Conservation (phyloP, 2,329 filamentous ascomycete species). For the Berkeleyomyces rouxiae region DNA sequence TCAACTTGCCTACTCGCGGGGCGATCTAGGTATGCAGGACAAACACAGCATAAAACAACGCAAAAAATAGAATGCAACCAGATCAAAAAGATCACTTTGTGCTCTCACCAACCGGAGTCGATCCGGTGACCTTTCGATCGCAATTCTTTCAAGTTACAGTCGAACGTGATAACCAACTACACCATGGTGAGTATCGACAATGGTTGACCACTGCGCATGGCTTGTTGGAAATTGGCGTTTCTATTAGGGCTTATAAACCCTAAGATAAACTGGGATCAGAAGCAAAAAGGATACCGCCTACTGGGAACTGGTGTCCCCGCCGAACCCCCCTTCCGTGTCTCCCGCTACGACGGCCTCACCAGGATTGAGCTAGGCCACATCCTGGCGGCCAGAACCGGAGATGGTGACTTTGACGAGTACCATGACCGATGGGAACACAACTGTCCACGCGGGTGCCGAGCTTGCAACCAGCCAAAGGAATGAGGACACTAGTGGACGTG, state of each 20-base stretch:
- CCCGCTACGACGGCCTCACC: too few species aligned
- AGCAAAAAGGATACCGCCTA: too few species aligned
- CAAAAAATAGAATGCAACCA: constrained; percentile 17
- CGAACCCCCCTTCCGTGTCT: too few species aligned
- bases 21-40: background rate
- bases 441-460: too few species aligned
- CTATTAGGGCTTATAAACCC: background rate
- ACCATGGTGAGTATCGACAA: constrained; percentile 13
- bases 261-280: too few species aligned
- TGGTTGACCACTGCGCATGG: constrained; percentile 11
- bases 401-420: too few species aligned
- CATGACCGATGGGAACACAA: too few species aligned
- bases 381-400: too few species aligned
- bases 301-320: too few species aligned
- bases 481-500: too few species aligned
- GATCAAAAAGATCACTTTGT: constrained; percentile 18
- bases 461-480: too few species aligned
- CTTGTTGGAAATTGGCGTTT: background rate
- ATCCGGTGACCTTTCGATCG: constrained; percentile 13
- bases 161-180: constrained; percentile 14
- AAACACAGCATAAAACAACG: constrained; percentile 10
- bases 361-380: too few species aligned
- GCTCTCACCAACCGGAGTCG: constrained; percentile 14
- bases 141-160: constrained; percentile 13
- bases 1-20: background rate